phyloP scores from a whole-genome alignment of 208 protist genomes.

The Wallacemonas rigidus region DNA sequence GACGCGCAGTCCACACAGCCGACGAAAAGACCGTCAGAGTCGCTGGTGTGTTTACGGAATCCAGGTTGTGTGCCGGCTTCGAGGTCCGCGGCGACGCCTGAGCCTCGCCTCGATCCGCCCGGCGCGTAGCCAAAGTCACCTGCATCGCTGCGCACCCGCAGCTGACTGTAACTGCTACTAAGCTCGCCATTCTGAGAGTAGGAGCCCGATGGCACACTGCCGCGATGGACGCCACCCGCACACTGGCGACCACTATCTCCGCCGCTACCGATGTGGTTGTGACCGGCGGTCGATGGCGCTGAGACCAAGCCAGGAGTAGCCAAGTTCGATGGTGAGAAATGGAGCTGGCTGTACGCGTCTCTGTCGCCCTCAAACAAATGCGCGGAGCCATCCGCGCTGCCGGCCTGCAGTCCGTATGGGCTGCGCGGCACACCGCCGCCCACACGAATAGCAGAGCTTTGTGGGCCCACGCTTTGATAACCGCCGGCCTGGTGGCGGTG shows the following conservation, averaged over 20 bases:
- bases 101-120: not conserved
- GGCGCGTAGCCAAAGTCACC: not conserved
- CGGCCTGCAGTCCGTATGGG: not conserved
- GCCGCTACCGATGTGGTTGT: not conserved
- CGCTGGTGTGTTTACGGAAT: not conserved
- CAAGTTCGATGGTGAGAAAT: conserved; percentile 14
- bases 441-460: conserved; percentile 1
- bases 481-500: not conserved
- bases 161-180: conserved; percentile 16
- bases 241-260: not conserved
- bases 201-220: not conserved
- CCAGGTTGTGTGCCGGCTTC: not conserved
- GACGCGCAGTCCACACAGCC: not conserved
- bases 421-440: not conserved
- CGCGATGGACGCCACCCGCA: not conserved
- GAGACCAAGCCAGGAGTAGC: not conserved
- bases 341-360: conserved; percentile 11
- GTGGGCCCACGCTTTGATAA: not conserved
- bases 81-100: not conserved
- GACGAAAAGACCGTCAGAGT: not conserved
- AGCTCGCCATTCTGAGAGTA: conserved; percentile 7
- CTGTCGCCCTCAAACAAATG: conserved; percentile 7
- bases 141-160: not conserved
- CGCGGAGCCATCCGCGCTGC: conserved; percentile 9
- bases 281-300: not conserved